Base-by-base conservation (phyloP, 371 early-diverging fungal species). In the Mucor racemosus region DNA sequence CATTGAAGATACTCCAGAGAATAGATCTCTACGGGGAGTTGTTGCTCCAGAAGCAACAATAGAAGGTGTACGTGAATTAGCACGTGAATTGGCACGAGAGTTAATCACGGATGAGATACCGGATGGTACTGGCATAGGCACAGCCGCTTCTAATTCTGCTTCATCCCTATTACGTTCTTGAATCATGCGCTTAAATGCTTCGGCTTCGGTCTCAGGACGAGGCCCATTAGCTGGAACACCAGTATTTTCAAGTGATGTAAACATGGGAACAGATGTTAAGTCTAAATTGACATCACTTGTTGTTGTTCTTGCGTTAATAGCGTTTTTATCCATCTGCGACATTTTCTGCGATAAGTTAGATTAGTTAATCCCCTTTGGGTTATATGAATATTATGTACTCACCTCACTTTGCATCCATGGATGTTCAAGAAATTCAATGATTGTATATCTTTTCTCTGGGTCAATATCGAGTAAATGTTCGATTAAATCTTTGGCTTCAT, bases 401-500 rank as follows among this genome's bases (percentile, higher is more conserved):
- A 73, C 76, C 60, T 79, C 55, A 33, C 72, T 70, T 9, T 70
- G 62, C 59, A 92, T 82, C 96, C 96, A 97, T 26, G 94, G 93
- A 69, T 95, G 94, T 5, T 82, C 77, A 66, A 97, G 80, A 74
- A 95, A 88, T 36, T 82, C 78, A 36, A 82, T 77, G 38, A 89
- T 86, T 17, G 82, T 85, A 63, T 80, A 83, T 4, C 90, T 77
- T 58, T 78, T 72, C 31, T 76, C 66, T 5, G 90, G 83, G 60
- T 88, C 84, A 13, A 86, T 78, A 46, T 82, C 79, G 40, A 93
- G 71, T 61, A 92, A 71, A 42, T 82, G 82, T 48, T 84, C 76
- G 57, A 94, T 84, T 36, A 99, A 82, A 76, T 95, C 91, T 76
- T 91, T 92, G 68, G 83, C 93, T 62, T 76, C 78, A 19, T 73